Evolutionary conservation across 352 stramenopile species (phyloP), one percentile per base, ranked within the genome.

Genomic region (Globisporangium emineosum): DNA sequence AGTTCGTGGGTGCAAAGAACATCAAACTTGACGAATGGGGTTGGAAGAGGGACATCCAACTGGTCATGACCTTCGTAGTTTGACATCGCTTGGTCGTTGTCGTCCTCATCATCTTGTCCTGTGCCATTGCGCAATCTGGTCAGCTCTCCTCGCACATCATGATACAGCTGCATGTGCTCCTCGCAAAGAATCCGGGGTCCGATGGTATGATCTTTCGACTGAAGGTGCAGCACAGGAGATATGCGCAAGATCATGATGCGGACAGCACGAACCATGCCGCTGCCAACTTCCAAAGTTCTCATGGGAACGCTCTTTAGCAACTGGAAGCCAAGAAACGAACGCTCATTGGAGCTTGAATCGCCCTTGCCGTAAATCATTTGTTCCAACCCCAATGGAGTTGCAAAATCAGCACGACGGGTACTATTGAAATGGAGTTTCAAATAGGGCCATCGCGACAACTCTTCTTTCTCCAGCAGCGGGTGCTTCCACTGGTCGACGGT

Each of bases 251-350:
- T 71, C 5, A 77, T 42, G 25, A 89, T 57, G 37, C 84, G 70
- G 10, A 90, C 76, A 4, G 81, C 88, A 42, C 84, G 78, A 30
- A 83, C 77, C 60, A 90, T 76, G 3, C 84, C 84, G 4, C 84
- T 79, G 21, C 76, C 71, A 30, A 88, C 69, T n/a, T 89, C 75
- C 50, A 93, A 56, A 2, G 72, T 85, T 45, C 75, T 77, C 57
- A 93, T 58, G 15, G 84, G 84, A 8, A 93, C 57, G 25, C 79
- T 90, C 30, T 90, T 88, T 2, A 93, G 45, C 63, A 93, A 56
- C 32, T 71, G 68, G 61, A 87, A 88, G 37, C 57, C 68, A 52
- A 45, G 50, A 56, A 54, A 51, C 19, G 42, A 65, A 6, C 25
- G 42, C 10, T 66, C 60, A 40, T 53, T 56, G 17, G 50, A 30